Base-by-base conservation (phyloP, 345 rosid species). In the Cardiospermum halicacabum region DNA sequence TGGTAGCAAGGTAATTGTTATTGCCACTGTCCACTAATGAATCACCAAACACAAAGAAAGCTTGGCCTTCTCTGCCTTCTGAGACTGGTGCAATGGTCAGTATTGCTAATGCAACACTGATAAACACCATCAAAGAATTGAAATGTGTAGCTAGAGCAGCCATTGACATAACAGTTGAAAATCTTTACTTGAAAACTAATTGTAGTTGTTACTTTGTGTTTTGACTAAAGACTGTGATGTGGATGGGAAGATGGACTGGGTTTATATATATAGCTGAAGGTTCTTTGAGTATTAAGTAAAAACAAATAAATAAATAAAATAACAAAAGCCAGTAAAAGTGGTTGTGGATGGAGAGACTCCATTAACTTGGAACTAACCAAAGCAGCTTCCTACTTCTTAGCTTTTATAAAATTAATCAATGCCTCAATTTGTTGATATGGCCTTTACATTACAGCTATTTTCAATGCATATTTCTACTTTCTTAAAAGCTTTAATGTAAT, bases 1-100 rank as follows among this genome's bases (percentile, higher is more conserved):
- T 84, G 0, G 96, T 86, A 2, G 71, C 70, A 0, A 86, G 67
- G 73, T 85, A 89, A 63, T 82, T 81, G 68, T 89, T 89, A 74
- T 89, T 89, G 62, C 92, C 92, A 32, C 64, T 78, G 37, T 89
- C 96, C 45, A 86, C 92, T 11, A 89, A 85, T 7, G 96, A 89
- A 70, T 86, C 96, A 1, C 92, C 96, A 12, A 86, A 86, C 21
- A 89, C 90, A 2, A 70, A 86, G 73, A 86, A 89, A 31, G 90
- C 90, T 58, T 87, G 58, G 12, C 80, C 83, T 66, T 81, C 82
- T 58, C 88, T 60, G 12, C 80, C 83, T 66, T 81, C 82, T 0
- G 69, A 71, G n/a, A 2, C 36, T 0, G 43, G 69, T 19, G 24
- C 37, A 5, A n/a, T n/a, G 42, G 22, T 28, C 16, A 8, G 37